These are phyloP conservation scores for Huntiella omanensis DNA, from an alignment of 2,329 filamentous ascomycete genomes.

Conservation along the genomic window DNA sequence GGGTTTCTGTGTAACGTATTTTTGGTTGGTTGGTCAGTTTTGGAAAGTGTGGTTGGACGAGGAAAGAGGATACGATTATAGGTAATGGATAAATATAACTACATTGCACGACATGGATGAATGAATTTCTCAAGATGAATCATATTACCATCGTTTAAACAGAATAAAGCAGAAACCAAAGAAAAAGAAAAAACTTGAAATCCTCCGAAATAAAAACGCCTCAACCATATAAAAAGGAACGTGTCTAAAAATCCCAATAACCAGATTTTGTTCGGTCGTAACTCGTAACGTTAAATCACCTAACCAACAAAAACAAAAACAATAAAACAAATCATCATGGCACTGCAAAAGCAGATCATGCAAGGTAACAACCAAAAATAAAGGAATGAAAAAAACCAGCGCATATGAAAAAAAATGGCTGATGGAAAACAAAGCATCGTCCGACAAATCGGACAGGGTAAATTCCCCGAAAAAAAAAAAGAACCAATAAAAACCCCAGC, in stretches of 20 bases:
- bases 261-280: constrained; percentile 12
- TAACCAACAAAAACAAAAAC: neutral
- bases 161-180: neutral
- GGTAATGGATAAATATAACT: too few relatives aligned
- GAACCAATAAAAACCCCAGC: neutral
- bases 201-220: too few relatives aligned
- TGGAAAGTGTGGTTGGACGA: neutral
- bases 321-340: constrained; percentile 4
- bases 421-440: neutral
- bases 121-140: neutral
- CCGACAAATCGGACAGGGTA: neutral
- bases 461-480: neutral
- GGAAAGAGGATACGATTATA: neutral
- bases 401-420: neutral
- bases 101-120: neutral
- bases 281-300: constrained; percentile 1
- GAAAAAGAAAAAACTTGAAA: neutral
- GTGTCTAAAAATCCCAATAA: constrained; percentile 10
- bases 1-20: too few relatives aligned
- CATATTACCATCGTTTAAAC: neutral
- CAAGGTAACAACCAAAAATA: constrained; percentile 1
- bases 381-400: neutral
- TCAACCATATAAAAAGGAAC: constrained; percentile 5
- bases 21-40: too few relatives aligned
- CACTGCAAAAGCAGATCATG: constrained; percentile 4